Evolutionary conservation across 1,284 basidiomycete species (phyloP), one percentile per base, ranked within the genome.

Genomic region (Rugiboletus extremiorientalis): DNA sequence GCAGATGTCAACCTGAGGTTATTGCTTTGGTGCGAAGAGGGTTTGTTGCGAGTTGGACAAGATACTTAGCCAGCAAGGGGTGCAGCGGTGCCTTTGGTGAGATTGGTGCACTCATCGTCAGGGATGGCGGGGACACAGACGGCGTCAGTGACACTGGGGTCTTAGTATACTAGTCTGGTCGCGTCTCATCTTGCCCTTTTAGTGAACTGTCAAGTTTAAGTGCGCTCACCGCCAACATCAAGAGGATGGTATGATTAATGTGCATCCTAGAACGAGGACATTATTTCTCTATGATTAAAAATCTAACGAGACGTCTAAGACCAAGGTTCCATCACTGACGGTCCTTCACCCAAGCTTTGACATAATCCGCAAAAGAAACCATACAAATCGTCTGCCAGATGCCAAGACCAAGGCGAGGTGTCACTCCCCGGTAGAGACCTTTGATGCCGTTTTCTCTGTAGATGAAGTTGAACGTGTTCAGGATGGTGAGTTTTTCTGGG

Each of bases 331-430:
- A 56, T 69, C 56, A 70, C 47, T 71, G 56, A 54, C 60, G 58
- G 60, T 72, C 75, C 65, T 83, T 83, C 27, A 84, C 77, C 83
- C 89, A 92, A 60, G 76, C 81, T 74, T 94, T 94, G 63, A 97
- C 94, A 69, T 95, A 95, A 76, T 98, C 96, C 18, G 95, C 94
- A 63, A 98, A 92, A 23, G 91, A 94, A 62, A 98, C 96, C 96
- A 98, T 98, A 82, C 95, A 98, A 63, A 98, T 81, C 15, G 95
- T 96, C 76, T 96, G 94, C 95, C 95, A 97, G 69, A 96, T 84
- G 61, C 96, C 96, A 60, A 99, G 86, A 67, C 88, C 96, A 71
- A 99, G 94, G 63, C 97, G 92, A 51, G 97, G 97, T 1, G 94
- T 92, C 23, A 99, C 96, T 69, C 97, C 97, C 59, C 97, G 88